Conservation (phyloP, 192 early-diverging fungal genomes). For the Backusella psychrophila region DNA sequence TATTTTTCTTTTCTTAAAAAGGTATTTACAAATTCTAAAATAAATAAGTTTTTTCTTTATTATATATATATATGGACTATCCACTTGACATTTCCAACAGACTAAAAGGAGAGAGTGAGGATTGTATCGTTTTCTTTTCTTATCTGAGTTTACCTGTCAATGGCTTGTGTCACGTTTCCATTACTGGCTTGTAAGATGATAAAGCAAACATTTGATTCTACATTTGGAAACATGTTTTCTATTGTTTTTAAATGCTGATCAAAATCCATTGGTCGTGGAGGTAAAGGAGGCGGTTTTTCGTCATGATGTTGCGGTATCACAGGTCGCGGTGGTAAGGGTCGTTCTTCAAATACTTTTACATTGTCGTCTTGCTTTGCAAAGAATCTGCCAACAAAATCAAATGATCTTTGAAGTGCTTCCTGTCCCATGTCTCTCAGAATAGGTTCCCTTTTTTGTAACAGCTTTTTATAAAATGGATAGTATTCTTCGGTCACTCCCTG, state of each 20-base stretch:
- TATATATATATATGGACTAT: not conserved
- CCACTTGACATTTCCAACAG: conserved; percentile 12
- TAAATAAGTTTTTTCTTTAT: not conserved
- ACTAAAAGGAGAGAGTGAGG: not conserved
- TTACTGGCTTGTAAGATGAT: conserved; percentile 71
- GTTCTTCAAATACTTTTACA: not conserved
- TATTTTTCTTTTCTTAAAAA: not conserved
- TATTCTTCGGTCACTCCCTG: not conserved
- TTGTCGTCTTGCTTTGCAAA: not conserved
- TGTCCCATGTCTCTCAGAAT: conserved; percentile 44
- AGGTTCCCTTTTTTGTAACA: conserved; percentile 26
- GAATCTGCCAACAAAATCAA: conserved; percentile 3
- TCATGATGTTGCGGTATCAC: not conserved
- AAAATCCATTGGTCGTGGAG: conserved; percentile 27
- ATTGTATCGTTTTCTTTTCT: not conserved
- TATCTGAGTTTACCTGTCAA: conserved; percentile 39
- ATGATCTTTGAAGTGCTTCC: conserved; percentile 19
- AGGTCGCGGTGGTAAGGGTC: not conserved
- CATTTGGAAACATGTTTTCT: conserved; percentile 71
- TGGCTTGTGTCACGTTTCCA: conserved; percentile 42
- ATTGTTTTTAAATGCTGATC: conserved; percentile 52
- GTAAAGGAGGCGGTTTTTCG: not conserved
- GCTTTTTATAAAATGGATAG: conserved; percentile 32
- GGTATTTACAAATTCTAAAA: not conserved
- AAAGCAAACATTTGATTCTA: conserved; percentile 67